Percentiles rank a stretch among this genome's conserved stretches.
Conservation (phyloP, 805 yeast genomes). For the Pichia ethanolica region DNA sequence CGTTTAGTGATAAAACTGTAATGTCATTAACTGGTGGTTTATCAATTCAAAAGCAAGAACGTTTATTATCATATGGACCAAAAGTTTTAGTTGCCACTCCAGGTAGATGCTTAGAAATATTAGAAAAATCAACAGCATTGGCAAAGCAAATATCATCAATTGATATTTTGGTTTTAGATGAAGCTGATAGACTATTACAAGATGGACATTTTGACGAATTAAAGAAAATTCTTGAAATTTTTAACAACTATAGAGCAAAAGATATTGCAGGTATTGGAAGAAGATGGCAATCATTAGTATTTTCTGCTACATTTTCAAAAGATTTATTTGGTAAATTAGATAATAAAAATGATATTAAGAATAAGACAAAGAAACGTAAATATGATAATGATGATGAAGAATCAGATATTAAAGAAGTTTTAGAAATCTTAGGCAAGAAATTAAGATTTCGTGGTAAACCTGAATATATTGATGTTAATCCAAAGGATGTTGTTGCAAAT, state of each 20-base stretch:
- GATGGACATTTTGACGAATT: conserved; percentile 96
- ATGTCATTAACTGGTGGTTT: conserved; percentile 90
- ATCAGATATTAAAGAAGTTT: conserved; percentile 44
- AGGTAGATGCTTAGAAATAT: conserved; percentile 80
- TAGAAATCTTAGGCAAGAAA: conserved; percentile 58
- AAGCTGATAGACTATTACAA: conserved; percentile 90
- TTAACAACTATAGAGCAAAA: conserved; percentile 44
- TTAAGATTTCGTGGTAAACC: conserved; percentile 67
- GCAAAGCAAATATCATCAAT: conserved; percentile 36
- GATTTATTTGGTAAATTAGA: conserved; percentile 74
- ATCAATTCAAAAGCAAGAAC: conserved; percentile 86
- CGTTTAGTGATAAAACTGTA: conserved; percentile 41
- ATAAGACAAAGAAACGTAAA: conserved; percentile 21
- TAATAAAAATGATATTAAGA: conserved; percentile 23
- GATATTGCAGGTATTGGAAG: conserved; percentile 15
- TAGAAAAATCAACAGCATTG: conserved; percentile 51
- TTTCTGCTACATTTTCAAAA: conserved; percentile 86
- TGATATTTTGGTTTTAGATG: conserved; percentile 69
- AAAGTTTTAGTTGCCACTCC: conserved; percentile 90
- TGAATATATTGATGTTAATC: conserved; percentile 73
- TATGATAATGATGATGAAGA: conserved; percentile 27
- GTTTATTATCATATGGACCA: conserved; percentile 67
- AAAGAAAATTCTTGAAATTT: conserved; percentile 64
- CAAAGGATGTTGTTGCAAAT: conserved; percentile 69
- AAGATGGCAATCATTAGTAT: conserved; percentile 76